These are phyloP conservation scores for Sporobolus alterniflorus DNA, from an alignment of 202 grass and related monocot genomes.

Conservation along the genomic window DNA sequence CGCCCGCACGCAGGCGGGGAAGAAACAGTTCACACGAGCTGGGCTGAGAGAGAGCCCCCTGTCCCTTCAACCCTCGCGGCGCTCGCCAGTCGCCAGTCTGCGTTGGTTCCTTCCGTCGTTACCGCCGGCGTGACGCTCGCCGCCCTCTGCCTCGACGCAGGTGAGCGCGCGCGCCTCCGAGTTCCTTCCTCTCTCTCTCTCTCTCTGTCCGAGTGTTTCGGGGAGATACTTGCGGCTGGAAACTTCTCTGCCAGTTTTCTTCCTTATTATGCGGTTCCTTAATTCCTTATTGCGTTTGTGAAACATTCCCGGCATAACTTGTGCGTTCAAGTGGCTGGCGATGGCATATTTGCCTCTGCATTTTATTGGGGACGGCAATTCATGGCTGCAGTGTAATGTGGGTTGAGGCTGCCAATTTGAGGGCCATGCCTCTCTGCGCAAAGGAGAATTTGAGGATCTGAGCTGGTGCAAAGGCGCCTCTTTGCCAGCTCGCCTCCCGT, in stretches of 20 bases:
- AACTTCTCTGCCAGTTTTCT: background rate
- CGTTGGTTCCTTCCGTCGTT: background rate
- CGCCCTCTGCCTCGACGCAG: constrained; percentile 10
- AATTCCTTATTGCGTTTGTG: background rate
- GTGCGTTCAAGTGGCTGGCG: background rate
- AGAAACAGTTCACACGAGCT: constrained; percentile 39
- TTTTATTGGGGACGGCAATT: background rate
- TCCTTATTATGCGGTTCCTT: background rate
- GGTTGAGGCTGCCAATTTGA: background rate
- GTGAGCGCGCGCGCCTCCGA: constrained; percentile 27
- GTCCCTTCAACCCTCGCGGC: background rate
- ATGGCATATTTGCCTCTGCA: constrained; percentile 3
- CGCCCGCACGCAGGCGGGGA: background rate
- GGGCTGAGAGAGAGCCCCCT: background rate
- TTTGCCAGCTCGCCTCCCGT: constrained; percentile 47
- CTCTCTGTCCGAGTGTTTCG: background rate
- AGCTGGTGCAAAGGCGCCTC: constrained; percentile 43
- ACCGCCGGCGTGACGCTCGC: constrained; percentile 15
- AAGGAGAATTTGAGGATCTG: constrained; percentile 29
- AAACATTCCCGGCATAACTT: background rate
- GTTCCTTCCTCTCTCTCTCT: background rate
- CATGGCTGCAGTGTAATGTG: background rate
- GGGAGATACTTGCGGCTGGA: background rate
- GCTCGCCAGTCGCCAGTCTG: constrained; percentile 19
- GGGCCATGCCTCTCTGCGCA: background rate